Percentiles rank a stretch among this genome's conserved stretches.
Conservation (phyloP, 2,329 filamentous ascomycete genomes). For the Aureobasidium musti region DNA sequence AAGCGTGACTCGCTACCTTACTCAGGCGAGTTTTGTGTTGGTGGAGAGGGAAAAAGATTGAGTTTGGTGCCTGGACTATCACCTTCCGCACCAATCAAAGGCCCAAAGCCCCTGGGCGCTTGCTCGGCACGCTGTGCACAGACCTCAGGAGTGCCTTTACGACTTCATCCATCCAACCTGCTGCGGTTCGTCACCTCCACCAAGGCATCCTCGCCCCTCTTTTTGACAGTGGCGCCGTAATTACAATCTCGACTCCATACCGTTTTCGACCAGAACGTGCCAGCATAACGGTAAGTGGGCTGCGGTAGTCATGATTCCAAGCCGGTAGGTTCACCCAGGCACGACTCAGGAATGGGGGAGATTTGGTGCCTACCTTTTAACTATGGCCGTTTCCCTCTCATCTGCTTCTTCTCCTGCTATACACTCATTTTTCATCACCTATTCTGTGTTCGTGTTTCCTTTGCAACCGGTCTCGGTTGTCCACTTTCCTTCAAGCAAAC, state of each 20-base stretch:
- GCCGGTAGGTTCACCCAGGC: slow-evolving; percentile 18
- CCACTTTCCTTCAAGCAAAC: slow-evolving; percentile 29
- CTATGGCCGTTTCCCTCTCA: slow-evolving; percentile 27
- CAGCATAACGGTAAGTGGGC: slow-evolving; percentile 20
- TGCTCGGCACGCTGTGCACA: slow-evolving; percentile 18
- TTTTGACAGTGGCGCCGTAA: slow-evolving; percentile 28
- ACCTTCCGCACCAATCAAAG: slow-evolving; percentile 19
- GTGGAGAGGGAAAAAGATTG: slow-evolving; percentile 13
- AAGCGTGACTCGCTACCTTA: slow-evolving; percentile 10
- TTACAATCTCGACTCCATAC: slow-evolving; percentile 27
- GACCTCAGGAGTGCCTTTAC: slow-evolving; percentile 11
- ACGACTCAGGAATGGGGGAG: slow-evolving; percentile 26
- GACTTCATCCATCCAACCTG: background rate
- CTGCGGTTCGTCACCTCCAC: slow-evolving; percentile 20
- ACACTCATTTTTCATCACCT: slow-evolving; percentile 15
- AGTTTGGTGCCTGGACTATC: slow-evolving; percentile 15
- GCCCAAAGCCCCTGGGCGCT: slow-evolving; percentile 15
- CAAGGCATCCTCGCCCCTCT: slow-evolving; percentile 25
- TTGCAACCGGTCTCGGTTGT: slow-evolving; percentile 23
- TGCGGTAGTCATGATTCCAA: slow-evolving; percentile 2
- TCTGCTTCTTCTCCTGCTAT: slow-evolving; percentile 11
- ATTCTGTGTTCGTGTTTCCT: slow-evolving; percentile 14
- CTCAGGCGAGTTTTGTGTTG: slow-evolving; percentile 5
- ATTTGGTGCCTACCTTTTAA: slow-evolving; percentile 28
- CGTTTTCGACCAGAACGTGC: slow-evolving; percentile 19